Conservation (phyloP, 345 rosid species). For the Arabis hirsuta region DNA sequence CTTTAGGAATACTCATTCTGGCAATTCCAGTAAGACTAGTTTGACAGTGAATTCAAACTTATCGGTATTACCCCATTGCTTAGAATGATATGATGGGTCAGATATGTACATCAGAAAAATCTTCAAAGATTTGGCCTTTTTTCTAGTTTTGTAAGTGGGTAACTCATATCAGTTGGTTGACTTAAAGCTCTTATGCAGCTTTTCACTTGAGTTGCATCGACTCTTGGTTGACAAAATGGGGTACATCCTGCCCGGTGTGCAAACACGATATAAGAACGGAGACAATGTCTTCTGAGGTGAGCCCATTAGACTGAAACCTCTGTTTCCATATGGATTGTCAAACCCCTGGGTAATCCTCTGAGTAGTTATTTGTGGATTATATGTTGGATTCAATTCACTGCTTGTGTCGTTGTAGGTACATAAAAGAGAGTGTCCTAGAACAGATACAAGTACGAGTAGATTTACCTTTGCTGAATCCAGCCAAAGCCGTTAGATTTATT, state of each 20-base stretch:
- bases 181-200: constrained; percentile 50
- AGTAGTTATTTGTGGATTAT: background rate
- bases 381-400: constrained; percentile 13
- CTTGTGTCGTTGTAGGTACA: constrained; percentile 35
- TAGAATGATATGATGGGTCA: constrained; percentile 7
- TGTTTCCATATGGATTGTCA: constrained; percentile 17
- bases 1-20: no score
- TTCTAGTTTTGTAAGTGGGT: background rate
- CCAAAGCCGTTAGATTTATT: constrained; percentile 33
- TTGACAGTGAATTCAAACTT: background rate
- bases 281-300: constrained; percentile 52
- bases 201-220: constrained; percentile 71
- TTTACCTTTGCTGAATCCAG: constrained; percentile 30
- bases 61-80: background rate
- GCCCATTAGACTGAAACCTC: background rate
- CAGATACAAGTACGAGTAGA: constrained; percentile 35
- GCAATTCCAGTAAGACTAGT: background rate
- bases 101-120: background rate
- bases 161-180: constrained; percentile 33
- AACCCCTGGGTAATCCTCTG: background rate
- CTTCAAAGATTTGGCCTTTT: constrained; percentile 5
- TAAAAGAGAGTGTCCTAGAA: constrained; percentile 22
- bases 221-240: constrained; percentile 82
- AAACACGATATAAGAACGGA: constrained; percentile 64
- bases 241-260: constrained; percentile 82